Base-by-base conservation (phyloP, 768 basidiomycete species). In the Russula vinacea region DNA sequence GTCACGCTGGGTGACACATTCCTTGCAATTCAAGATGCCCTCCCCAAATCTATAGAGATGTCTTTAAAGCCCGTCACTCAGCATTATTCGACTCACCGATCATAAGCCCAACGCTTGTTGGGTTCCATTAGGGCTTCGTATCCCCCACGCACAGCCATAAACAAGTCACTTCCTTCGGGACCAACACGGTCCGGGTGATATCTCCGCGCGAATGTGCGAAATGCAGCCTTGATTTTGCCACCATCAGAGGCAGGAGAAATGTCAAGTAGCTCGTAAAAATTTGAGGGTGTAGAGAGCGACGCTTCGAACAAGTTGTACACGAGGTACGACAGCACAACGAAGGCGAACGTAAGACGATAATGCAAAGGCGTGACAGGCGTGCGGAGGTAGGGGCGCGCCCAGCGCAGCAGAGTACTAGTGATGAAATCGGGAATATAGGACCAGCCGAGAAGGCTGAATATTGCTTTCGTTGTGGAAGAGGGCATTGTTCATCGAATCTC, bases 101-200 rank as follows among this genome's bases (percentile, higher is more conserved):
- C 92, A 72, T 94, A 94, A 0, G 91, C 92, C 77, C 92, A 94
- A 55, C 92, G 75, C 51, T 85, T 85, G 10, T 82, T 78, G 3
- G 92, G 92, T 67, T 91, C 80, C 72, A 87, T 90, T 32, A 94
- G 73, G 1, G 88, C 85, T 67, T 94, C 91, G 67, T 85, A 93
- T 39, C 85, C 89, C 70, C 87, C 83, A 63, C 90, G 77, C 5
- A 89, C 85, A 52, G 77, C 73, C 54, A 92, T 88, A 71, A 94
- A 94, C 32, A 84, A 59, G 14, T 78, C 79, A 67, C 86, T 86
- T 9, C 87, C 87, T 22, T 76, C 73, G 0, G 75, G 75, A 0
- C 87, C 87, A 8, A 83, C 83, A 62, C 87, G 80, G 76, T 94
- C 92, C 0, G 92, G 92, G 70, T 94, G 92, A 62, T 86, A 78